Evolutionary conservation across 1,139 yeast genomes (phyloP), one percentile per base, ranked within the genome.

Genomic region (Yamadazyma triangularis): DNA sequence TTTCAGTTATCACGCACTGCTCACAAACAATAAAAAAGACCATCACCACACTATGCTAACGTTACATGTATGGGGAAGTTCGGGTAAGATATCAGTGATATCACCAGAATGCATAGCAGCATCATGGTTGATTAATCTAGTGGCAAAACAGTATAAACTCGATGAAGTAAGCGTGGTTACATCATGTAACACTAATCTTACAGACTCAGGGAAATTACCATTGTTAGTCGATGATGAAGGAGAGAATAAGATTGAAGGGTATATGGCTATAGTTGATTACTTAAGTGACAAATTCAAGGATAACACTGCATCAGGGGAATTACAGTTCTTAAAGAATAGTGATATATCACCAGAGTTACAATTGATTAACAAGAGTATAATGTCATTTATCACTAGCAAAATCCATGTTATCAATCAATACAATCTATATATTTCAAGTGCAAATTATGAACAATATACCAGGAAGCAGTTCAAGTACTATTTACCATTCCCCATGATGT

Each of bases 401-500:
- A 47, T 77, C 21, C 57, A 64, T n/a, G 52, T 63, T 18, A 56
- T 80, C 20, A 75, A 84, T 21, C 73, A 71, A 34, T 85, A 81
- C 53, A 75, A 78, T 34, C 55, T 79, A 25, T 86, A 73, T 47
- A 59, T 81, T 29, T 73, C 79, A 41, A 64, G 70, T 20, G 60
- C 58, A 21, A 85, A 85, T 54, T 86, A 82, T 52, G 88, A 79
- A 42, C 50, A 62, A 11, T 76, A 70, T 36, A 76, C 89, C 2
- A 64, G 93, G 33, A 78, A 79, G 27, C 52, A 74, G 16, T 79
- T 82, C 49, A 63, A 73, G 23, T 45, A 59, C 4, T 66, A 77
- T 39, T 60, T 85, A 22, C 86, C 91, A 3, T 86, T 86, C 56
- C 95, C 95, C 4, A 77, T 85, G 80, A 89, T 86, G 73, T 86